phyloP scores from a whole-genome alignment of 2,329 filamentous ascomycete species.

The Pestalotiopsis sp. region DNA sequence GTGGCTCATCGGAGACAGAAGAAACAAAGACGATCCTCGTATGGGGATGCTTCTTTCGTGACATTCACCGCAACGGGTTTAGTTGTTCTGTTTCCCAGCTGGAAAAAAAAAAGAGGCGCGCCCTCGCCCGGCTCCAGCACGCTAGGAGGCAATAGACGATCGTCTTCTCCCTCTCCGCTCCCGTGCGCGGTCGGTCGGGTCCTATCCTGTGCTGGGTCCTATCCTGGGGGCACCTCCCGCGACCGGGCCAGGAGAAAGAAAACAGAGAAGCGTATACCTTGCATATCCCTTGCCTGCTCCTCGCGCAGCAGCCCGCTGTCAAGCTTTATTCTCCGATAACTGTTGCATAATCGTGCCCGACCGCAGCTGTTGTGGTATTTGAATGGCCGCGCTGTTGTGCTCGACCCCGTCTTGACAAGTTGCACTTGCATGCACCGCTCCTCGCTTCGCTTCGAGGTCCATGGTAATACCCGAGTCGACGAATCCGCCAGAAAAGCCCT shows the following conservation, averaged over 20 bases:
- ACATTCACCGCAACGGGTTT: conserved; percentile 8
- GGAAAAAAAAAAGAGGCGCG: background rate
- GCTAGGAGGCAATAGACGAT: background rate
- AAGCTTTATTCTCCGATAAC: conserved; percentile 5
- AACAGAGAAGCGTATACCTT: conserved; percentile 4
- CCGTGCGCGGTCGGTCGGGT: background rate
- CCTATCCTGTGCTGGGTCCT: background rate
- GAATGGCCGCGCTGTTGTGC: background rate
- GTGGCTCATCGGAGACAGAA: background rate
- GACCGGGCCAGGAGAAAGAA: background rate
- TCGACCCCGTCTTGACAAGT: background rate
- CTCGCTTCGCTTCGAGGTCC: background rate
- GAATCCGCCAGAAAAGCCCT: background rate
- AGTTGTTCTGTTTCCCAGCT: background rate
- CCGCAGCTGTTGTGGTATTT: background rate
- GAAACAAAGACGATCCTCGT: background rate
- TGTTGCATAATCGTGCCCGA: conserved; percentile 3
- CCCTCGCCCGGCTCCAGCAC: background rate
- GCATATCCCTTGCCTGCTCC: background rate
- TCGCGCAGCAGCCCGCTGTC: conserved; percentile 5
- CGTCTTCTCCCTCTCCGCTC: background rate
- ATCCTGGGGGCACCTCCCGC: background rate
- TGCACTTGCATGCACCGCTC: background rate
- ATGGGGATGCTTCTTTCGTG: background rate
- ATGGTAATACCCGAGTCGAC: background rate